Conservation (phyloP, 257 asterid genomes). For the Mentha longifolia region DNA sequence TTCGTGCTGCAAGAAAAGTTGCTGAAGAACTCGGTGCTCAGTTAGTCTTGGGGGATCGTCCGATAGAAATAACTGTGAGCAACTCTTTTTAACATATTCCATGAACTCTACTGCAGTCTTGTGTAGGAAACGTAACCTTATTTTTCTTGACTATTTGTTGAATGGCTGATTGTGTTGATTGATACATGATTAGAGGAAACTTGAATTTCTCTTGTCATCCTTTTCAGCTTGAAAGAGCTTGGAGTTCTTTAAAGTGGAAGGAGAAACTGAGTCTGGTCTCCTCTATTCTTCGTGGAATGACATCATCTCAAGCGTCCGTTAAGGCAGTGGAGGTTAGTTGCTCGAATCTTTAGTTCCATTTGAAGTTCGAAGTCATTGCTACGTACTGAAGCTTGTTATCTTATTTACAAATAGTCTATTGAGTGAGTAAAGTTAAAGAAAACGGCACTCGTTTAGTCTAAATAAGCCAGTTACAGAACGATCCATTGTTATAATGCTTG, state of each 20-base stretch:
- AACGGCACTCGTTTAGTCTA: background rate
- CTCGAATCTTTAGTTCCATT: background rate
- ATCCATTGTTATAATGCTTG: background rate
- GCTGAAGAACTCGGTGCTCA: constrained; percentile 92
- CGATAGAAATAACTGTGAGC: constrained; percentile 89
- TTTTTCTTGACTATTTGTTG: background rate
- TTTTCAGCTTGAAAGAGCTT: constrained; percentile 89
- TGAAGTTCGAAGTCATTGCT: background rate
- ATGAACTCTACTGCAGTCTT: background rate
- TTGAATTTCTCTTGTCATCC: constrained; percentile 4
- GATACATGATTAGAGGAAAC: constrained; percentile 6
- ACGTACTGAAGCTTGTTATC: background rate
- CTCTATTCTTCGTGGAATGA: constrained; percentile 64
- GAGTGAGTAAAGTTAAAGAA: background rate
- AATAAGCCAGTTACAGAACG: background rate
- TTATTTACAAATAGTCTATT: background rate
- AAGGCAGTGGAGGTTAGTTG: constrained; percentile 54
- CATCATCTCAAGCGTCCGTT: constrained; percentile 56
- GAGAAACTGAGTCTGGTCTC: constrained; percentile 72
- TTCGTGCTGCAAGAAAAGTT: constrained; percentile 87
- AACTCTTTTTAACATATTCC: background rate
- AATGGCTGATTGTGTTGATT: constrained; percentile 24
- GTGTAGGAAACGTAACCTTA: background rate
- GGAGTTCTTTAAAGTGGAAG: constrained; percentile 77
- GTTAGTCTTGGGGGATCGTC: constrained; percentile 88